Evolutionary conservation across 352 stramenopile genomes (phyloP).

Genomic region (Phytophthora crassamura): DNA sequence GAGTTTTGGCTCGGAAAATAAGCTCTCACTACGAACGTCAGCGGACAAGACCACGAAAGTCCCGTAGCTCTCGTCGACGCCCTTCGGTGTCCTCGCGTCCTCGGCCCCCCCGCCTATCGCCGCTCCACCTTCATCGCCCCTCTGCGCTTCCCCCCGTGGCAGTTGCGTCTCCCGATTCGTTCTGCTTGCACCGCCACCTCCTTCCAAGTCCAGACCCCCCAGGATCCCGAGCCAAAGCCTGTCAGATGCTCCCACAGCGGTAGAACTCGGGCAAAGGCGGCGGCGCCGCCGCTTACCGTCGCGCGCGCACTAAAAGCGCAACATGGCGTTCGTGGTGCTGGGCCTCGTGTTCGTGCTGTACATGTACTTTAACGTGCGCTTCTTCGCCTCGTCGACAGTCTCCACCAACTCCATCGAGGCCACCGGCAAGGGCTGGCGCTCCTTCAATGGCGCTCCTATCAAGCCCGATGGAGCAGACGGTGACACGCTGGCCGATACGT

Average conservation of each 20-base stretch:
- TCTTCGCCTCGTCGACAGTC: conserved; percentile 51
- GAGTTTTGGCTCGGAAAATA: too few species aligned
- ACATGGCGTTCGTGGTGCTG: conserved; percentile 38
- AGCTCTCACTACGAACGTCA: conserved; percentile 21
- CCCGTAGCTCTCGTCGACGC: neutral
- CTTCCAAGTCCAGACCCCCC: neutral
- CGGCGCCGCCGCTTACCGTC: conserved; percentile 35
- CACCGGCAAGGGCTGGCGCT: conserved; percentile 25
- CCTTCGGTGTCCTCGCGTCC: neutral
- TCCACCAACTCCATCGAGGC: conserved; percentile 39
- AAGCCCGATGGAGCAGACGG: conserved; percentile 19
- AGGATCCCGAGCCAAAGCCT: conserved; percentile 12
- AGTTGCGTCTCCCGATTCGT: neutral
- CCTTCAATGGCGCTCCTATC: conserved; percentile 16
- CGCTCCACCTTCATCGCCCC: conserved; percentile 5
- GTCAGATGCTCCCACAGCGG: conserved; percentile 63
- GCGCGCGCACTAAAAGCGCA: conserved; percentile 30
- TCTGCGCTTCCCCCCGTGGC: neutral
- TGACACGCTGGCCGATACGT: conserved; percentile 33
- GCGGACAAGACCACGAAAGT: conserved; percentile 28
- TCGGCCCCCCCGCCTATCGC: neutral
- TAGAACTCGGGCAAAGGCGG: conserved; percentile 49
- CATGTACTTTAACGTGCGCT: conserved; percentile 73
- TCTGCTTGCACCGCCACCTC: neutral
- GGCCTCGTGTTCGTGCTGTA: conserved; percentile 55